A percentile compares a stretch with the other conserved stretches of the same genome.
These are phyloP conservation scores for Myxozyma vanderwaltii DNA, from an alignment of 805 yeast species.

Conservation along the genomic window DNA sequence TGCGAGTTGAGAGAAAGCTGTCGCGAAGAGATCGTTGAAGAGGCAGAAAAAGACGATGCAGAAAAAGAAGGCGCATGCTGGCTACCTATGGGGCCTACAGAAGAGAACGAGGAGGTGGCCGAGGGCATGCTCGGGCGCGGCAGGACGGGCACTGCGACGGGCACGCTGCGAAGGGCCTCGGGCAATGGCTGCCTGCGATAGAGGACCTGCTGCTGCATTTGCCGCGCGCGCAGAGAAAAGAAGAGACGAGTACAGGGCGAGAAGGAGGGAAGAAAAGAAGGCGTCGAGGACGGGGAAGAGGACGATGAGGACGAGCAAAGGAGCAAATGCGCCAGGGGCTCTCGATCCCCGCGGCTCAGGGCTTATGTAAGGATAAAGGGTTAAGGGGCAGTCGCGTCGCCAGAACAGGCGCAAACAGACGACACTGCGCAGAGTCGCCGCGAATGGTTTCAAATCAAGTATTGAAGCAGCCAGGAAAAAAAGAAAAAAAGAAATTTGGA, in stretches of 20 bases:
- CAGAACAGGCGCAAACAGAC: background rate
- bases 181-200: slow-evolving; percentile 4
- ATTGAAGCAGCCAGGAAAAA: background rate
- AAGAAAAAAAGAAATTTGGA: background rate
- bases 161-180: background rate
- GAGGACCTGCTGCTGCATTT: slow-evolving; percentile 9
- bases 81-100: background rate
- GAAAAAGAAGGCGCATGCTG: slow-evolving; percentile 1
- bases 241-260: background rate
- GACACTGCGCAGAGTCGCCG: background rate
- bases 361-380: too few relatives aligned
- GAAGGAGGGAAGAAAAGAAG: background rate
- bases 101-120: slow-evolving; percentile 1
- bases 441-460: background rate
- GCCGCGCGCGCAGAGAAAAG: background rate
- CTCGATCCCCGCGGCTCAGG: too few relatives aligned
- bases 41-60: background rate
- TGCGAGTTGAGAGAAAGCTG: slow-evolving; percentile 9
- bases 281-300: too few relatives aligned
- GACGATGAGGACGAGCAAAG: background rate
- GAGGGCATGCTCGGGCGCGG: background rate
- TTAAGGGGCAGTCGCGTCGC: too few relatives aligned
- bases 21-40: background rate
- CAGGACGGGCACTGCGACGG: background rate
- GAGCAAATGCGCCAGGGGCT: too few relatives aligned